These are phyloP conservation scores for Pilobolus umbonatus DNA, from an alignment of 192 early-diverging fungal species.

Conservation along the genomic window DNA sequence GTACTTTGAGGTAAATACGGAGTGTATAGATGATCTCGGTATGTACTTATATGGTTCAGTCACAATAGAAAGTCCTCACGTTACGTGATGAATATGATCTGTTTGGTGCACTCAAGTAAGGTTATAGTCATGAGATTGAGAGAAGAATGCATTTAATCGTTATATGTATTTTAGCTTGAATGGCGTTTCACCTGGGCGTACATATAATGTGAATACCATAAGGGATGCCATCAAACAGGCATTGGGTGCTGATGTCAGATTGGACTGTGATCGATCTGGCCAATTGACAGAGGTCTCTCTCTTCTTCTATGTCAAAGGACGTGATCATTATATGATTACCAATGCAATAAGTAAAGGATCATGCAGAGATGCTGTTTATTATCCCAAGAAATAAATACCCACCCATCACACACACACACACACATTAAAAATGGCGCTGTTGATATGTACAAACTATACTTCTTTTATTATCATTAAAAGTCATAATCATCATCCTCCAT, in stretches of 20 bases:
- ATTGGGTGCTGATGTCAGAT: constrained; percentile 38
- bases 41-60: constrained; percentile 40
- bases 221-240: constrained; percentile 34
- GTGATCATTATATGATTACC: constrained; percentile 31
- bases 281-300: constrained; percentile 40
- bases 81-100: constrained; percentile 36
- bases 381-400: constrained; percentile 27
- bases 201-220: constrained; percentile 37
- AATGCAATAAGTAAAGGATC: constrained; percentile 22
- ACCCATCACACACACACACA: neutral
- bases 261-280: constrained; percentile 39
- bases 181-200: constrained; percentile 47
- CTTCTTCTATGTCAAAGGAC: constrained; percentile 38
- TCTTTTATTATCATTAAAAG: constrained; percentile 1
- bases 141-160: neutral
- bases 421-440: too few relatives aligned
- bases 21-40: neutral
- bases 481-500: constrained; percentile 35
- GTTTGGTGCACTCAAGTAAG: constrained; percentile 36
- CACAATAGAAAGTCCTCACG: constrained; percentile 27
- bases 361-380: constrained; percentile 26
- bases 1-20: constrained; percentile 30
- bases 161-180: constrained; percentile 24
- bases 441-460: too few relatives aligned
- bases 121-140: neutral